Evolutionary conservation across 306 rosid species (phyloP).

Genomic region (Glycine soja): DNA sequence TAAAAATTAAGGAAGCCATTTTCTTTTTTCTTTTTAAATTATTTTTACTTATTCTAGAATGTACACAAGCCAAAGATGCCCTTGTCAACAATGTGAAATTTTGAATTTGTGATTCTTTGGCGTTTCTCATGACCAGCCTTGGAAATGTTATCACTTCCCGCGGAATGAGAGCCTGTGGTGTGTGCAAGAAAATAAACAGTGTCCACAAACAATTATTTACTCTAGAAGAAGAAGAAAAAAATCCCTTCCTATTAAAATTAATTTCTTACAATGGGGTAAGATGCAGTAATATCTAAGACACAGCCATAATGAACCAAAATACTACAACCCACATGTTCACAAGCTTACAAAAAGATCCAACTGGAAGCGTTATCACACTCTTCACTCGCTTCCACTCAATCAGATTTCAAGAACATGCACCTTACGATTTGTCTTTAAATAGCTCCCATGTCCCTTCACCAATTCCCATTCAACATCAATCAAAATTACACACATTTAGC

Average conservation of each 20-base stretch:
- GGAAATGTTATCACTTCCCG: constrained; percentile 51
- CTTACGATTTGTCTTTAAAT: constrained; percentile 61
- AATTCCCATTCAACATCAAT: constrained; percentile 34
- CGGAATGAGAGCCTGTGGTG: constrained; percentile 40
- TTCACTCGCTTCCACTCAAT: constrained; percentile 64
- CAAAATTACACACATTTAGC: neutral
- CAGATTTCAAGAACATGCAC: constrained; percentile 42
- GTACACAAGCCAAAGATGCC: constrained; percentile 27
- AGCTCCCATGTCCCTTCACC: neutral
- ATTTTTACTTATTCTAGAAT: neutral
- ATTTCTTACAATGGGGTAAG: neutral
- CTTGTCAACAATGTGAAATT: constrained; percentile 22
- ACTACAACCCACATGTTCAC: constrained; percentile 16
- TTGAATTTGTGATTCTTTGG: constrained; percentile 33
- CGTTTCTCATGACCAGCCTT: constrained; percentile 41
- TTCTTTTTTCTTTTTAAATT: neutral
- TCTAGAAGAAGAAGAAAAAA: neutral
- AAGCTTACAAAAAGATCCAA: constrained; percentile 59
- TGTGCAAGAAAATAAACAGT: constrained; percentile 33
- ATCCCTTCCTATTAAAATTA: neutral
- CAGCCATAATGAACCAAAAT: constrained; percentile 1
- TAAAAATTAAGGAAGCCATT: neutral
- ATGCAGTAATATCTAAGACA: neutral
- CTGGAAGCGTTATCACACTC: constrained; percentile 54
- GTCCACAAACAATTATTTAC: constrained; percentile 44